Evolutionary conservation across 2,329 filamentous ascomycete species (phyloP), one percentile per base, ranked within the genome.

Genomic region (Penicillium verrucosum): DNA sequence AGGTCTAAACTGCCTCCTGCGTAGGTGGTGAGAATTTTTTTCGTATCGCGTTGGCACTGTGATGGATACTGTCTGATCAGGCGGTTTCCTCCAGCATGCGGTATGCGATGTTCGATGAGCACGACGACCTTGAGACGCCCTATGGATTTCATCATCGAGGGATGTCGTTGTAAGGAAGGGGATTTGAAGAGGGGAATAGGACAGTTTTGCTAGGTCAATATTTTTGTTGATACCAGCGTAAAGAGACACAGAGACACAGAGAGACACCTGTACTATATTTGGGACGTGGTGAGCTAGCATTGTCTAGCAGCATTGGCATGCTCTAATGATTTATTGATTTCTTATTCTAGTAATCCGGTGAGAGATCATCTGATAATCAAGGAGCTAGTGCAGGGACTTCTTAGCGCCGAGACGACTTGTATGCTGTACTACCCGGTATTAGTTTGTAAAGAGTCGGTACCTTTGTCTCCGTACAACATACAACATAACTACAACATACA

Each of bases 1-100:
- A 89, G 78, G 87, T 90, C 65, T 89, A 86, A 75, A 54, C 6
- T 46, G 34, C 25, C 29, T 2, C 46, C n/a, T 44, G n/a, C 18
- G 11, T 36, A 43, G 36, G 25, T 18, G 30, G 21, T 41, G 53
- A 51, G 12, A 34, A 45, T 27, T 32, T 43, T 43, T 37, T 43
- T 23, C 27, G 21, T 34, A 21, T 41, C 34, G n/a, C 2, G 5
- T 38, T n/a, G 30, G 34, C 27, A 25, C 21, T 7, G 1, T 55
- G 46, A 32, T 27, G 25, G 46, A 21, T 36, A 36, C 18, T 25
- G 30, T 43, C 7, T 34, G 1, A 12, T 30, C 11, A 18, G 29
- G 32, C 29, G 46, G 43, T 32, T 30, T 44, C 18, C 25, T 34
- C 14, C 40, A n/a, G 5, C 14, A 16, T 61, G 61, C 49, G 53